Evolutionary conservation across 768 basidiomycete genomes (phyloP).

Genomic region (Asterophora parasitica): DNA sequence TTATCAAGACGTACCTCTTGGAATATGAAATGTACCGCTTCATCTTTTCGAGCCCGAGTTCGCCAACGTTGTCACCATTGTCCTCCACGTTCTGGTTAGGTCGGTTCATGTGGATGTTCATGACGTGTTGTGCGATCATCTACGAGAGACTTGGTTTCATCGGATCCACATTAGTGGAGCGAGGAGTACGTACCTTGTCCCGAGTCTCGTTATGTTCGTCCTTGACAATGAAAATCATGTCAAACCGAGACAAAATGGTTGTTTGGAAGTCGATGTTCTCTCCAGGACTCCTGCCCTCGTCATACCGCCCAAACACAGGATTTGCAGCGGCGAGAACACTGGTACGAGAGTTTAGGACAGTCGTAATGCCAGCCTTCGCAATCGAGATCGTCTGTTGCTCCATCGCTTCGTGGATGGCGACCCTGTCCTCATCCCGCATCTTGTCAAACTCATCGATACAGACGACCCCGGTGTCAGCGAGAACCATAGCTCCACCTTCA

Average conservation of each 20-base stretch:
- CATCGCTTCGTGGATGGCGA: slow-evolving; percentile 99
- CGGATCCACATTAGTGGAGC: background rate
- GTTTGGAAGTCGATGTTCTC: slow-evolving; percentile 99
- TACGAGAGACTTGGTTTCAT: slow-evolving; percentile 25
- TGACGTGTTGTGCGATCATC: slow-evolving; percentile 96
- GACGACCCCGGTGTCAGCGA: slow-evolving; percentile 96
- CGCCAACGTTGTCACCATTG: slow-evolving; percentile 66
- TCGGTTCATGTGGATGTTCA: slow-evolving; percentile 98
- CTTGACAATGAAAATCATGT: slow-evolving; percentile 99
- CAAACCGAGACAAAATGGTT: slow-evolving; percentile 96
- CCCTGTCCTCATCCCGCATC: slow-evolving; percentile 98
- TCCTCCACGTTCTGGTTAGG: slow-evolving; percentile 60
- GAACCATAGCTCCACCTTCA: slow-evolving; percentile 98
- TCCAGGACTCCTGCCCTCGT: slow-evolving; percentile 93
- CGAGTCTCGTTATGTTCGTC: slow-evolving; percentile 95
- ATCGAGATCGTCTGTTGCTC: slow-evolving; percentile 99
- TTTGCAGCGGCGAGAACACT: slow-evolving; percentile 97
- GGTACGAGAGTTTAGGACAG: slow-evolving; percentile 92
- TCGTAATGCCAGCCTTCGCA: slow-evolving; percentile 98
- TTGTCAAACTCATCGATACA: slow-evolving; percentile 99
- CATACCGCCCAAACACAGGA: slow-evolving; percentile 96
- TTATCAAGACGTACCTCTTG: slow-evolving; percentile 61
- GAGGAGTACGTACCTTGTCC: slow-evolving; percentile 58
- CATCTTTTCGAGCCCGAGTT: slow-evolving; percentile 97
- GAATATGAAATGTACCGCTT: slow-evolving; percentile 95